Conservation (phyloP, 2,329 filamentous ascomycete genomes). For the Scedosporium boydii region DNA sequence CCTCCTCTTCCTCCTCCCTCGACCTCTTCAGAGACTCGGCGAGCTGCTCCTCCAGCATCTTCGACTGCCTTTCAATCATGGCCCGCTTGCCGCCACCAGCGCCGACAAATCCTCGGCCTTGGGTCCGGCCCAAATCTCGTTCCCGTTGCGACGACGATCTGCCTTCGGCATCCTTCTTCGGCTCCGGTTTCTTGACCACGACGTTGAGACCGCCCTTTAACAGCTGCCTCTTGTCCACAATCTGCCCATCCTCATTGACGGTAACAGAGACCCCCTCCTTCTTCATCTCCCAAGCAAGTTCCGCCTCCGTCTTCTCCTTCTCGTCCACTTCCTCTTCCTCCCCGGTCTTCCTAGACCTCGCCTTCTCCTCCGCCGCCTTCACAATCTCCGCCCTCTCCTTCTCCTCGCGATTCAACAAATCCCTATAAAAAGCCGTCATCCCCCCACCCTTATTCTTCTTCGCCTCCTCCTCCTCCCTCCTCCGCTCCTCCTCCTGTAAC, state of each 20-base stretch:
- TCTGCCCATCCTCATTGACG: constrained; percentile 73
- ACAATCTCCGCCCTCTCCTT: constrained; percentile 59
- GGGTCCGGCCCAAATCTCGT: constrained; percentile 1
- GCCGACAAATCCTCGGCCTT: constrained; percentile 27
- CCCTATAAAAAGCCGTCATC: constrained; percentile 71
- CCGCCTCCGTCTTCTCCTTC: constrained; percentile 46
- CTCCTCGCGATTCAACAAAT: constrained; percentile 62
- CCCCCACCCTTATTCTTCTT: constrained; percentile 55
- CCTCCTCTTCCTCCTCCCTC: constrained; percentile 57
- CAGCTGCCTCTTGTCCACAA: constrained; percentile 76
- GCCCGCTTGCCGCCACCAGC: constrained; percentile 48
- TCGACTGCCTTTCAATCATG: constrained; percentile 65
- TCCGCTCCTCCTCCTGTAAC: constrained; percentile 63
- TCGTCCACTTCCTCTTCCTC: constrained; percentile 21
- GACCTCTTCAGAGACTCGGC: constrained; percentile 63
- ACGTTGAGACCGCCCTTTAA: constrained; percentile 69
- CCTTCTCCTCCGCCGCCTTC: constrained; percentile 50
- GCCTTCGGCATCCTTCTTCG: constrained; percentile 1
- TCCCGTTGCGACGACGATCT: constrained; percentile 2
- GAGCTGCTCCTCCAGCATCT: constrained; percentile 71
- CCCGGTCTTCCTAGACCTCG: constrained; percentile 30
- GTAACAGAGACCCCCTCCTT: constrained; percentile 51
- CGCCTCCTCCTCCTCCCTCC: constrained; percentile 53
- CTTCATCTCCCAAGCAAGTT: constrained; percentile 59
- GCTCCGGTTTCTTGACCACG: constrained; percentile 40